A percentile compares a stretch with the other conserved stretches of the same genome.
These are phyloP conservation scores for Esteya vermicola DNA, from an alignment of 2,329 filamentous ascomycete genomes.

Conservation along the genomic window DNA sequence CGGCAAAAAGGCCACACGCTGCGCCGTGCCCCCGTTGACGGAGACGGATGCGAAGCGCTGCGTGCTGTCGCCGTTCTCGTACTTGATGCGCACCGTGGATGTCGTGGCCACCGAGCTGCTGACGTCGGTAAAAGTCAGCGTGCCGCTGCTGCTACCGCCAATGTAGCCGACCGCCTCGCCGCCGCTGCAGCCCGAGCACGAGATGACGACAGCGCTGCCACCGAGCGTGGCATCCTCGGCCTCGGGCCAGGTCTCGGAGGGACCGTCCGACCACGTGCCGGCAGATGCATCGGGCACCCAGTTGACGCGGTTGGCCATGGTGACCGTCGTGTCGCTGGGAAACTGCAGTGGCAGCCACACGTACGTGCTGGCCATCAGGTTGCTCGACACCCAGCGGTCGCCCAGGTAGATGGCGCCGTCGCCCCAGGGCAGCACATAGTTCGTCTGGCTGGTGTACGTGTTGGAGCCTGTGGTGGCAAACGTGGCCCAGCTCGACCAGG, in stretches of 20 bases:
- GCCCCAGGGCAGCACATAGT: constrained; percentile 25
- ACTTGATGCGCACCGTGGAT: constrained; percentile 38
- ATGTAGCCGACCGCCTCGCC: constrained; percentile 36
- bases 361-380: constrained; percentile 40
- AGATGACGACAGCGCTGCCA: constrained; percentile 27
- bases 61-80: constrained; percentile 38
- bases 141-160: constrained; percentile 31
- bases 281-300: constrained; percentile 27
- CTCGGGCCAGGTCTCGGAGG: constrained; percentile 16
- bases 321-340: constrained; percentile 25
- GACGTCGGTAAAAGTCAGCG: constrained; percentile 31
- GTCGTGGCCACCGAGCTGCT: constrained; percentile 23
- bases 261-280: constrained; percentile 18
- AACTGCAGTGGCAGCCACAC: constrained; percentile 45
- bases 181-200: constrained; percentile 39
- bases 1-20: constrained; percentile 37
- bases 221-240: constrained; percentile 18
- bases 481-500: constrained; percentile 28
- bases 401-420: constrained; percentile 33
- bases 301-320: constrained; percentile 35
- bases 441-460: constrained; percentile 37
- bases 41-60: constrained; percentile 37
- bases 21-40: constrained; percentile 35
- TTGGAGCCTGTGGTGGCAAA: constrained; percentile 30
- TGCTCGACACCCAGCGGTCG: constrained; percentile 38